Evolutionary conservation across 179 eudicot species (phyloP).

Genomic region (Vitellaria paradoxa): DNA sequence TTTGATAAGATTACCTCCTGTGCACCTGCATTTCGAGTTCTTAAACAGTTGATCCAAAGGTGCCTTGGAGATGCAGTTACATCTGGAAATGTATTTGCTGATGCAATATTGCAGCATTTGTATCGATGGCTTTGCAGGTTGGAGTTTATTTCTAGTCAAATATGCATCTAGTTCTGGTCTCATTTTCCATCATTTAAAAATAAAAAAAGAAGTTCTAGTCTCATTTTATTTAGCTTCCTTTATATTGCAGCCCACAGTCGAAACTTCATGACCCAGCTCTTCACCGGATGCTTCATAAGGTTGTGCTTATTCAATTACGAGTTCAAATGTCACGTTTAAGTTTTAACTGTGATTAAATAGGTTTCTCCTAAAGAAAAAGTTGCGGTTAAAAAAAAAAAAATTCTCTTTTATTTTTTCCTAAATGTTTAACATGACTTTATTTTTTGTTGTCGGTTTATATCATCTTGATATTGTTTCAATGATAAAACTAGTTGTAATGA

Average conservation of each 20-base stretch:
- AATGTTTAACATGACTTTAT: neutral
- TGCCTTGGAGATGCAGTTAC: slow-evolving; percentile 87
- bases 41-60: slow-evolving; percentile 88
- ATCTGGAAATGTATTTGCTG: slow-evolving; percentile 90
- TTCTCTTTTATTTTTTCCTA: neutral
- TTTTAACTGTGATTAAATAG: neutral
- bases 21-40: slow-evolving; percentile 82
- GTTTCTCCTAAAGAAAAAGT: neutral
- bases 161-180: slow-evolving; percentile 2
- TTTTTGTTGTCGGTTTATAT: neutral
- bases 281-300: slow-evolving; percentile 96
- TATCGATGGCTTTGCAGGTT: slow-evolving; percentile 99
- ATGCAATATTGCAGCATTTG: slow-evolving; percentile 88
- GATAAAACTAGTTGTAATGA: neutral
- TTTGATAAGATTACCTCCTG: slow-evolving; percentile 82
- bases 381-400: neutral
- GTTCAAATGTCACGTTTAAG: neutral
- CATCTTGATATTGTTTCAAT: neutral
- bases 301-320: slow-evolving; percentile 15
- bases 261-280: slow-evolving; percentile 96
- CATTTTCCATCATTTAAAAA: neutral
- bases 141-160: slow-evolving; percentile 7
- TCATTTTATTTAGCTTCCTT: slow-evolving; percentile 8
- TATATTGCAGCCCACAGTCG: slow-evolving; percentile 76
- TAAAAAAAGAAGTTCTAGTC: too few relatives aligned